Evolutionary conservation across 768 basidiomycete species (phyloP).

Genomic region (Auricularia sp.): DNA sequence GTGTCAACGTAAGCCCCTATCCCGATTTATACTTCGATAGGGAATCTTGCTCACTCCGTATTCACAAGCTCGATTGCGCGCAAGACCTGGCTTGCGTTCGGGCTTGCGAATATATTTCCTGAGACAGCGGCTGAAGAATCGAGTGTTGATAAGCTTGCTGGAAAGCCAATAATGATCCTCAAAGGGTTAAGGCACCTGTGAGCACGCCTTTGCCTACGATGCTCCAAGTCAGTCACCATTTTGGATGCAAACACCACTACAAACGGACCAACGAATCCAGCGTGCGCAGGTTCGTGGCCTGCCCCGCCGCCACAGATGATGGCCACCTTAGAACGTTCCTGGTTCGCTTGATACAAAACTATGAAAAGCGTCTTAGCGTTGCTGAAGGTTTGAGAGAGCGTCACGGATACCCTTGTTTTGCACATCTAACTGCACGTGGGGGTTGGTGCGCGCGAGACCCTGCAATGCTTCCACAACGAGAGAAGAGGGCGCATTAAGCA

Average conservation of each 20-base stretch:
- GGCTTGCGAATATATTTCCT: constrained; percentile 85
- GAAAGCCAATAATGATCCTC: not conserved
- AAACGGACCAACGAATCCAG: constrained; percentile 69
- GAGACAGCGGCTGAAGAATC: constrained; percentile 55
- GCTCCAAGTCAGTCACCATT: not conserved
- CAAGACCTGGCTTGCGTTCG: constrained; percentile 75
- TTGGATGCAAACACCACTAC: not conserved
- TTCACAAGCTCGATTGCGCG: constrained; percentile 69
- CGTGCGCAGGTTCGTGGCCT: constrained; percentile 87
- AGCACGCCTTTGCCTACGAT: constrained; percentile 63
- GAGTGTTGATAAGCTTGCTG: not conserved
- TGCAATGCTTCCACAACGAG: constrained; percentile 72
- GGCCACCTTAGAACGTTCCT: constrained; percentile 57
- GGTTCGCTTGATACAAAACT: constrained; percentile 57
- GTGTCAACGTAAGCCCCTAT: not conserved
- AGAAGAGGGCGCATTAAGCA: constrained; percentile 58
- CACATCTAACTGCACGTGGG: constrained; percentile 58
- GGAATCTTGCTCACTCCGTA: constrained; percentile 29
- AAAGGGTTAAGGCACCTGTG: constrained; percentile 36
- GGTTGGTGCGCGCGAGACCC: constrained; percentile 51
- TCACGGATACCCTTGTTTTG: constrained; percentile 50
- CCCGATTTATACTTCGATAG: not conserved
- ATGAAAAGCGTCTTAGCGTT: constrained; percentile 6
- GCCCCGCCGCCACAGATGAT: constrained; percentile 78
- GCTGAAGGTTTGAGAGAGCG: not conserved